phyloP scores from a whole-genome alignment of 805 yeast genomes.

The Candida koratica region DNA sequence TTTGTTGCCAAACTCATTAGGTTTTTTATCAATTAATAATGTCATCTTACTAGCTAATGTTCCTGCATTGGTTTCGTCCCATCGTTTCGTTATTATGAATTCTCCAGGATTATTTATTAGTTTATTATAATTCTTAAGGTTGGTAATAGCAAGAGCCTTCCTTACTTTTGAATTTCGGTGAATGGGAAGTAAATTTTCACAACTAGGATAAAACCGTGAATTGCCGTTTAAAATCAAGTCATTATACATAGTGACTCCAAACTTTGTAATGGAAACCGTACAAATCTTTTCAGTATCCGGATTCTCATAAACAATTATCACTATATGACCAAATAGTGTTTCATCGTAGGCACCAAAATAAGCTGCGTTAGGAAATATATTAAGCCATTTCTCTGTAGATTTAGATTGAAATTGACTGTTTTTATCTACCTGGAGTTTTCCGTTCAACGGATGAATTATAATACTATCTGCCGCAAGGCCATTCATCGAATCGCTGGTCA shows the following conservation, averaged over 20 bases:
- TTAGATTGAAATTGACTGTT: constrained; percentile 12
- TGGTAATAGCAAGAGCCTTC: constrained; percentile 70
- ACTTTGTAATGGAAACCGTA: constrained; percentile 54
- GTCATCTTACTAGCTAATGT: constrained; percentile 64
- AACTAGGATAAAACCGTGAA: constrained; percentile 76
- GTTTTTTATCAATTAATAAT: constrained; percentile 48
- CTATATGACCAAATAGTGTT: constrained; percentile 41
- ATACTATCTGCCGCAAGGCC: too few relatives aligned
- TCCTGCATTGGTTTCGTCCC: constrained; percentile 87
- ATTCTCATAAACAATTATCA: constrained; percentile 50
- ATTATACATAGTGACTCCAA: constrained; percentile 61
- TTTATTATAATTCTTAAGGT: constrained; percentile 61
- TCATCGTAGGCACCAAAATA: constrained; percentile 56
- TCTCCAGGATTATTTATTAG: constrained; percentile 38
- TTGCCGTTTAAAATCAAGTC: constrained; percentile 53
- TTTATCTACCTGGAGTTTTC: constrained; percentile 20
- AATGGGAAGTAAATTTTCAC: constrained; percentile 56
- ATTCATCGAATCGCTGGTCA: too few relatives aligned
- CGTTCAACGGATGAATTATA: constrained; percentile 23
- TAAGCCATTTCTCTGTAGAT: constrained; percentile 30
- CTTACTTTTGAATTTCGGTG: constrained; percentile 58
- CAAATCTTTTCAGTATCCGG: constrained; percentile 44
- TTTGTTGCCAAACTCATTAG: constrained; percentile 53
- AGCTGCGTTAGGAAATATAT: constrained; percentile 46
- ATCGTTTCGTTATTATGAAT: constrained; percentile 38